Percentiles rank a stretch among this genome's conserved stretches.
phyloP scores from a whole-genome alignment of 2,329 filamentous ascomycete genomes.

The Phaeoacremonium minimum region DNA sequence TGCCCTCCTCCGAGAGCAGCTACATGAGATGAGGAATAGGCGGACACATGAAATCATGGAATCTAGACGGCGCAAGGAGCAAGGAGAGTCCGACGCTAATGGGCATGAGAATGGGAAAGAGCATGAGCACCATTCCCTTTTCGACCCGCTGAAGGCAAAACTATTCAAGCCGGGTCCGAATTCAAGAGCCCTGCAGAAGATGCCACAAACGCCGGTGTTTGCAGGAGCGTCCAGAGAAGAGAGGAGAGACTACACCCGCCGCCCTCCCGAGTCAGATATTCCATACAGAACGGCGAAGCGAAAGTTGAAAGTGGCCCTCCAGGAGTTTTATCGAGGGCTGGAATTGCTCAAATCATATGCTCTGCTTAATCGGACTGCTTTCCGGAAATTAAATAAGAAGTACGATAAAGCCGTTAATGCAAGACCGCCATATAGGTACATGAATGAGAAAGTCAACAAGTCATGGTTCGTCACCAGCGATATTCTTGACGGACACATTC shows the following conservation, averaged over 20 bases:
- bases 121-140: slow-evolving; percentile 12
- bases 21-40: slow-evolving; percentile 88
- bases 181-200: slow-evolving; percentile 52
- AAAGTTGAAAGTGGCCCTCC: slow-evolving; percentile 84
- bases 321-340: slow-evolving; percentile 89
- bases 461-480: slow-evolving; percentile 91
- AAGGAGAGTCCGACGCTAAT: slow-evolving; percentile 16
- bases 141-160: slow-evolving; percentile 49
- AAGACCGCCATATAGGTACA: slow-evolving; percentile 72
- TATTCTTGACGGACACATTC: slow-evolving; percentile 74
- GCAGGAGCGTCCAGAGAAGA: slow-evolving; percentile 20
- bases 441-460: slow-evolving; percentile 87
- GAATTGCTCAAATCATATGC: slow-evolving; percentile 92
- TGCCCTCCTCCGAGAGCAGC: slow-evolving; percentile 68
- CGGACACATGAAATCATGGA: slow-evolving; percentile 67
- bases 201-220: slow-evolving; percentile 46
- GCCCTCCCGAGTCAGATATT: slow-evolving; percentile 54
- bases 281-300: slow-evolving; percentile 84
- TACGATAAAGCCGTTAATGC: slow-evolving; percentile 89
- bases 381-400: slow-evolving; percentile 98
- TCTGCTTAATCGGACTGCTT: slow-evolving; percentile 84
- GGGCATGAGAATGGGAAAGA: slow-evolving; percentile 16
- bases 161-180: slow-evolving; percentile 56
- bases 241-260: slow-evolving; percentile 47
- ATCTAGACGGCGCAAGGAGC: slow-evolving; percentile 28